Evolutionary conservation across 2,329 filamentous ascomycete species (phyloP), one percentile per base, ranked within the genome.

Genomic region (Pestalotiopsis sp.): DNA sequence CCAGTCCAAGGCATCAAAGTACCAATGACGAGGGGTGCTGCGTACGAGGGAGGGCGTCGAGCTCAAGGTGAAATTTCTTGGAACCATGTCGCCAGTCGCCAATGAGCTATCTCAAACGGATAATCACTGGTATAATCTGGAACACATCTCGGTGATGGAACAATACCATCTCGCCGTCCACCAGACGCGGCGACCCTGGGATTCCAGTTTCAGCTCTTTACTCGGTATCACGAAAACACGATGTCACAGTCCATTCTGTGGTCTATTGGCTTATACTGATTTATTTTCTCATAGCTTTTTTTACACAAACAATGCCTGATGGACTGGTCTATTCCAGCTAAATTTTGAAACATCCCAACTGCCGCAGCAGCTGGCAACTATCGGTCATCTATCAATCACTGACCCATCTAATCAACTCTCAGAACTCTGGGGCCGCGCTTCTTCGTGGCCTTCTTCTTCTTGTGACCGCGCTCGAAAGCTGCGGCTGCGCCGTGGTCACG

Each of bases 401-500:
- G 31, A 59, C 38, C n/a, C n/a, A 60, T 78, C 78, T 90, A 95
- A 75, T 95, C 93, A 70, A 93, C 88, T 70, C 93, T 87, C 71
- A 95, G 84, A 65, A 90, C 86, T 73, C 91, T 88, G 57, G 92
- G 84, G n/a, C 91, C 92, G 78, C 88, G 89, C 82, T 91, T 91
- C 86, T 93, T 95, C 45, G 82, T 80, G 1, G 86, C 80, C 86
- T 91, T 92, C 91, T 93, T 95, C 88, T 92, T 94, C 89, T 94
- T 95, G 81, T 92, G 90, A 49, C 93, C 93, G 77, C 89, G 90
- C 70, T 94, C 91, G 78, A 95, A 95, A 6, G 91, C 88, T 38
- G 87, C 85, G 2, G 84, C 90, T 0, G 87, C 81, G 4, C 89
- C 89, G 79, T 98, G 95, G 76, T 97, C 94, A 79, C 96, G 90